Evolutionary conservation across 106 monocot genomes (phyloP).

Genomic region (Narthecium ossifragum): DNA sequence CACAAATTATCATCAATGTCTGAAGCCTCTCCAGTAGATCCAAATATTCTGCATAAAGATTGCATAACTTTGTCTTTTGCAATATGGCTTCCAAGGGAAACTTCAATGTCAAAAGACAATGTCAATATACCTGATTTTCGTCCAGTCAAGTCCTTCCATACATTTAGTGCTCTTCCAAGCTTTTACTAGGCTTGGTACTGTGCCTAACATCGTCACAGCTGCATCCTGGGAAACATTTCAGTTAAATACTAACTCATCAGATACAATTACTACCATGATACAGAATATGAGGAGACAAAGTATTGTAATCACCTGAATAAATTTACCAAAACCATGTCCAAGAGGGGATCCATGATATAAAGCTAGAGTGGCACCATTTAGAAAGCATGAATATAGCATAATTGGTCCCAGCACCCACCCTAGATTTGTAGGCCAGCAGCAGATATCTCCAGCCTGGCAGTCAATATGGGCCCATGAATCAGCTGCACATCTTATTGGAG

Average conservation of each 20-base stretch:
- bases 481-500: slow-evolving; percentile 70
- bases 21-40: slow-evolving; percentile 78
- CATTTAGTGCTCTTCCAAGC: slow-evolving; percentile 82
- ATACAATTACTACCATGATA: not conserved
- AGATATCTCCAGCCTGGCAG: slow-evolving; percentile 49
- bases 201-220: slow-evolving; percentile 78
- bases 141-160: slow-evolving; percentile 85
- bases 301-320: slow-evolving; percentile 56
- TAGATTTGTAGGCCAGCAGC: slow-evolving; percentile 92
- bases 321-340: slow-evolving; percentile 73
- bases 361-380: slow-evolving; percentile 77
- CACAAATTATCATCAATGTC: slow-evolving; percentile 86
- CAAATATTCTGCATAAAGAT: slow-evolving; percentile 44
- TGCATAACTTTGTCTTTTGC: not conserved
- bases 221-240: slow-evolving; percentile 55
- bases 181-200: slow-evolving; percentile 85
- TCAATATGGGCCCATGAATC: slow-evolving; percentile 91
- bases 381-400: slow-evolving; percentile 59
- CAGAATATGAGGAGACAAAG: not conserved
- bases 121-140: slow-evolving; percentile 57
- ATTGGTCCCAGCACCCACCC: slow-evolving; percentile 92
- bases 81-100: not conserved
- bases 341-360: slow-evolving; percentile 94
- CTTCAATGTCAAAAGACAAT: not conserved
- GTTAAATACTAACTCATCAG: not conserved